A percentile compares a stretch with the other conserved stretches of the same genome.
Conservation (phyloP, 441 rosid genomes). For the Mallotus repandus region DNA sequence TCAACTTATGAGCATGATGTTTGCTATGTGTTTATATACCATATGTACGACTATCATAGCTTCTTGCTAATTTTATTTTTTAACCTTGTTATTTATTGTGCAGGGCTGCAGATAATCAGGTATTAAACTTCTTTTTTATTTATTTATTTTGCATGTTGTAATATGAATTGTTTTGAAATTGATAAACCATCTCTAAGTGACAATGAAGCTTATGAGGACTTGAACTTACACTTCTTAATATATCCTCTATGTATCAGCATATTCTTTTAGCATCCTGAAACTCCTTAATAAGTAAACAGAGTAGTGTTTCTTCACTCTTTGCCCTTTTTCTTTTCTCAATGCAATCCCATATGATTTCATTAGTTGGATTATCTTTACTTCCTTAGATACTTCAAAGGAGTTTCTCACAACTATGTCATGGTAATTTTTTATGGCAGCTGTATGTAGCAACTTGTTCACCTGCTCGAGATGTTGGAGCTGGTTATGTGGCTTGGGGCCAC, state of each 20-base stretch:
- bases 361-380: not conserved
- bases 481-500: slow-evolving; percentile 98
- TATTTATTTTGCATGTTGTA: not conserved
- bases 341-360: not conserved
- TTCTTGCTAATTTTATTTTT: slow-evolving; percentile 21
- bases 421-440: slow-evolving; percentile 43
- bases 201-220: not conserved
- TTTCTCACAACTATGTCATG: slow-evolving; percentile 18
- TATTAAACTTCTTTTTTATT: not conserved
- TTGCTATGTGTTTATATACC: not conserved
- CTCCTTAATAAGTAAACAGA: not conserved
- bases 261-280: not conserved
- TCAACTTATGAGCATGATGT: not conserved
- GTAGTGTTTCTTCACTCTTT: not conserved
- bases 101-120: slow-evolving; percentile 99
- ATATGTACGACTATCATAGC: not conserved
- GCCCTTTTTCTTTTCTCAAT: not conserved
- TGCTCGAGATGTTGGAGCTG: slow-evolving; percentile 72
- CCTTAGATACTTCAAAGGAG: not conserved
- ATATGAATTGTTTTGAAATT: not conserved
- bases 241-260: not conserved
- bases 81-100: slow-evolving; percentile 29
- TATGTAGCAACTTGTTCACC: slow-evolving; percentile 97
- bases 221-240: not conserved
- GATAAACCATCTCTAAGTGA: not conserved